These are phyloP conservation scores for Starmerella vitae DNA, from an alignment of 805 yeast genomes.

Conservation along the genomic window DNA sequence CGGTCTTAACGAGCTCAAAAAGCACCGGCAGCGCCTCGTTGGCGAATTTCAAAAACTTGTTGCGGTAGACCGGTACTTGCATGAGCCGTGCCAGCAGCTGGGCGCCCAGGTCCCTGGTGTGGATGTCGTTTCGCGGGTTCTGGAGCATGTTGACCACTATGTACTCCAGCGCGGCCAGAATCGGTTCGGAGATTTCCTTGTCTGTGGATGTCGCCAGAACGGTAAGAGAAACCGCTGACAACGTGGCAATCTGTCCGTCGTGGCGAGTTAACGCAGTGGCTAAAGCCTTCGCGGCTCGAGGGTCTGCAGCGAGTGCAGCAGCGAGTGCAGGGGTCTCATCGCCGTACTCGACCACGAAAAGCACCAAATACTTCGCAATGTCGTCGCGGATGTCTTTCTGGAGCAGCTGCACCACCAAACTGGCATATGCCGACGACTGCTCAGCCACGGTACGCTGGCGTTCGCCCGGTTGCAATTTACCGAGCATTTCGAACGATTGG, in stretches of 20 bases:
- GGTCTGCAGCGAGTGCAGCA: slow-evolving; percentile 32
- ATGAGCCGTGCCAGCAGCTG: slow-evolving; percentile 55
- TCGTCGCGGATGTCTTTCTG: slow-evolving; percentile 45
- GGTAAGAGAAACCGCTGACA: slow-evolving; percentile 43
- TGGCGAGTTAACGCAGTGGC: slow-evolving; percentile 35
- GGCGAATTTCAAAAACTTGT: slow-evolving; percentile 36
- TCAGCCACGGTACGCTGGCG: slow-evolving; percentile 25
- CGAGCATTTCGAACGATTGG: slow-evolving; percentile 40
- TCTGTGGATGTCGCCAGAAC: slow-evolving; percentile 28
- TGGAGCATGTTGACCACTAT: slow-evolving; percentile 23
- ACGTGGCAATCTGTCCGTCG: slow-evolving; percentile 45
- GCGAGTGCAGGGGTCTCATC: slow-evolving; percentile 23
- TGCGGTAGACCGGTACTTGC: slow-evolving; percentile 40
- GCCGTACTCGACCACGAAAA: slow-evolving; percentile 44
- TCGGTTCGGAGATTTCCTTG: slow-evolving; percentile 30
- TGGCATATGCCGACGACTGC: slow-evolving; percentile 40
- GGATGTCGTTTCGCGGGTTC: slow-evolving; percentile 30
- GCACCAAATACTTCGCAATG: slow-evolving; percentile 50
- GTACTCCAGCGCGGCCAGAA: slow-evolving; percentile 25
- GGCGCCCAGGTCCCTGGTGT: slow-evolving; percentile 46
- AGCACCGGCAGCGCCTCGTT: slow-evolving; percentile 37
- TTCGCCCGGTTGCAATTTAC: slow-evolving; percentile 31
- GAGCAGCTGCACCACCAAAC: slow-evolving; percentile 42
- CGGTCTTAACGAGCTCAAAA: slow-evolving; percentile 33
- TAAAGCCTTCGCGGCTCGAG: slow-evolving; percentile 33